Evolutionary conservation across 306 rosid genomes (phyloP), one percentile per base, ranked within the genome.

Genomic region (Cajanus cajan): DNA sequence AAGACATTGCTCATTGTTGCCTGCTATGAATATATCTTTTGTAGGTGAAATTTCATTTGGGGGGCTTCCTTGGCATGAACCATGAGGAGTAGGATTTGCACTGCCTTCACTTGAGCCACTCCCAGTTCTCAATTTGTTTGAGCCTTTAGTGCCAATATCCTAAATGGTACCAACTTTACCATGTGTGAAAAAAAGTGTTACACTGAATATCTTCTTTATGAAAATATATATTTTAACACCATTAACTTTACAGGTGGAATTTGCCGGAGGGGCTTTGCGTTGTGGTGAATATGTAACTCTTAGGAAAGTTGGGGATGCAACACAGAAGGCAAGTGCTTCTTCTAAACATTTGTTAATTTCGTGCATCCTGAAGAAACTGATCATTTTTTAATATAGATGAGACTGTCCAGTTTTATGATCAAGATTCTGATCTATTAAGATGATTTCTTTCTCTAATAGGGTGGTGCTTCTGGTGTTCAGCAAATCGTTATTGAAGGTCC

Each of bases 401-500:
- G n/a, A n/a, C n/a, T n/a, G 31, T 14, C 12, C 21, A 50, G 31
- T 74, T 45, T 68, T 57, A 63, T 3, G 40, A 73, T 59, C 51
- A 33, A 78, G 73, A 52, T 62, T 68, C 73, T 85, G 69, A 79
- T 65, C 15, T 65, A 50, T 54, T n/a, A 45, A 24, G 41, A 40
- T 62, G 4, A 10, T 37, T 54, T 8, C 4, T 36, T 55, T 39
- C 19, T 51, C 21, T 48, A 64, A 80, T 43, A 95, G 98, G 98
- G 94, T 70, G 94, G 93, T 50, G 96, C 92, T 83, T 86, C 96
- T 76, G 93, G 97, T 55, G 86, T 96, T 24, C 99, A 91, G 81
- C 97, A 95, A 88, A 85, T 95, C 41, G 89, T 95, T 47, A 95
- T 95, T 21, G 97, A 93, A 85, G 99, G 98, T 55, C 96, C 98